Base-by-base conservation (phyloP, 805 yeast species). In the Candida michaelii region DNA sequence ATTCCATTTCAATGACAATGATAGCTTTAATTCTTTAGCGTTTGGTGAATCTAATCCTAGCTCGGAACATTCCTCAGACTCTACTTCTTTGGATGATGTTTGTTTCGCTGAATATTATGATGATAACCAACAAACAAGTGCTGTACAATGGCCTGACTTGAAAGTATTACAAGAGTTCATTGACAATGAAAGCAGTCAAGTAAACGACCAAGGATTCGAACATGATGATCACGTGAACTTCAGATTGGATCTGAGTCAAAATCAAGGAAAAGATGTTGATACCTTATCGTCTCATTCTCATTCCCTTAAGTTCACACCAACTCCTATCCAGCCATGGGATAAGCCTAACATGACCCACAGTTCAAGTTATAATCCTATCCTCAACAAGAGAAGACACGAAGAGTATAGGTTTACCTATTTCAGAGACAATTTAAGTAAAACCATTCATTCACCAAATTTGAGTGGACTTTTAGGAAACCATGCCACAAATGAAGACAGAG, bases 31-130 rank as follows among this genome's bases (percentile, higher is more conserved):
- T 41, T 59, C 66, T 45, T 54, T 63, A 40, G 73, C 67, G 45
- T 72, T 71, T 51, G 76, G 76, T 11, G 71, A 60, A 12, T 81
- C 86, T n/a, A 80, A 81, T 52, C 88, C 89, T 4, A 69, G 80
- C 3, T 74, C 83, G 16, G 75, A 85, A 37, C 71, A 85, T 45
- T 67, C 79, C 30, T 73, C 82, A 27, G 80, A 77, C 41, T 77
- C 80, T 30, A 82, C 95, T 0, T 86, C 96, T 1, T 65, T 91
- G 45, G 90, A 85, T 58, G 99, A 91, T 63, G 99, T 91, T 18
- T 91, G 97, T 56, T 80, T 89, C 60, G 96, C 96, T 0, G 71
- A 89, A 29, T 89, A 83, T 48, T 79, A 77, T 35, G 60, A 56
- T 16, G 57, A 55, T 32, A 55, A 54, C 36, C 45, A 53, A 27